A percentile compares a stretch with the other conserved stretches of the same genome.
phyloP scores from a whole-genome alignment of 768 basidiomycete species.

The Udeniomyces megalosporus region DNA sequence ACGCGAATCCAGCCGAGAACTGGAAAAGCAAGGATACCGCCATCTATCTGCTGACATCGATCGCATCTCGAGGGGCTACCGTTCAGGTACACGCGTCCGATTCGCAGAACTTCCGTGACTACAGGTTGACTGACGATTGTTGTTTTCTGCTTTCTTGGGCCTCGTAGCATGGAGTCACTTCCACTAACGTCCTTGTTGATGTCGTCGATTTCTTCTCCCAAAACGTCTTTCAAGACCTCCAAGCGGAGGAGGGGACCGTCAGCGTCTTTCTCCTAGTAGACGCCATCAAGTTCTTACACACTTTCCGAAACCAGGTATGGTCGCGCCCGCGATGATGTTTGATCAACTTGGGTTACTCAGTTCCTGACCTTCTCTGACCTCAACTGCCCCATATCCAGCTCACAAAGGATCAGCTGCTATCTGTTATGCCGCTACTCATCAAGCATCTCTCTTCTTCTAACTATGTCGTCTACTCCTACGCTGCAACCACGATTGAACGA shows the following conservation, averaged over 20 bases:
- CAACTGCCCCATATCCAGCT: slow-evolving; percentile 37
- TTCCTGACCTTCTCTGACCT: background rate
- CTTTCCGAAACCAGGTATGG: slow-evolving; percentile 83
- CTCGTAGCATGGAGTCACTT: slow-evolving; percentile 71
- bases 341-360: background rate
- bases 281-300: slow-evolving; percentile 84
- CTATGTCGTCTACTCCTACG: slow-evolving; percentile 89
- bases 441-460: slow-evolving; percentile 66
- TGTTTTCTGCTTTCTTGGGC: background rate
- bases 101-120: background rate
- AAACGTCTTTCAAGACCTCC: slow-evolving; percentile 73
- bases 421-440: slow-evolving; percentile 72
- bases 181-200: slow-evolving; percentile 78
- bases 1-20: slow-evolving; percentile 37
- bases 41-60: slow-evolving; percentile 79
- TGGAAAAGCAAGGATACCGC: slow-evolving; percentile 93
- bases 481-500: slow-evolving; percentile 93
- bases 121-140: background rate
- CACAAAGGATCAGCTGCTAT: slow-evolving; percentile 80
- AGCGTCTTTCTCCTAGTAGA: slow-evolving; percentile 68
- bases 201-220: slow-evolving; percentile 91
- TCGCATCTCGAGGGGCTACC: slow-evolving; percentile 79
- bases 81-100: slow-evolving; percentile 42
- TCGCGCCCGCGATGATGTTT: background rate
- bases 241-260: slow-evolving; percentile 46